Percentiles rank a stretch among this genome's conserved stretches.
phyloP scores from a whole-genome alignment of 108 stramenopile species.

The Halocafeteria seosinensis region DNA sequence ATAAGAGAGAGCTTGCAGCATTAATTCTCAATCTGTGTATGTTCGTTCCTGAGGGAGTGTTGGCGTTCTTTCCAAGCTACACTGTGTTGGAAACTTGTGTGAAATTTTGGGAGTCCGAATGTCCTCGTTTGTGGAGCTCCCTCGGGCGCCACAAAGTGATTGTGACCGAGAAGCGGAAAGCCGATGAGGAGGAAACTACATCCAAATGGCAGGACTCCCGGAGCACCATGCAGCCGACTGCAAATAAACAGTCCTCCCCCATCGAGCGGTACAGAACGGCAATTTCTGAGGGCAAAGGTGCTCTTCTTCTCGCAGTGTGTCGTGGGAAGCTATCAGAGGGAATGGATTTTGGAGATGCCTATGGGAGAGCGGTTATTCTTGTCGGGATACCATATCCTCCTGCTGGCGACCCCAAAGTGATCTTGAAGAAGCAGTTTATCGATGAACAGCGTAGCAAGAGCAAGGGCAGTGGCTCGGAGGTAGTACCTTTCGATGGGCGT shows the following conservation, averaged over 20 bases:
- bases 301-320: constrained; percentile 79
- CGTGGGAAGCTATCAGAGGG: constrained; percentile 65
- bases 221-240: no score
- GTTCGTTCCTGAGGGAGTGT: constrained; percentile 68
- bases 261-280: no score
- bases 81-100: constrained; percentile 26
- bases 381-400: constrained; percentile 93
- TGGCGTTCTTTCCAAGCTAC: constrained; percentile 91
- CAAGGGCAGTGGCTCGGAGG: neutral
- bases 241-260: no score
- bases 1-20: constrained; percentile 69
- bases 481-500: constrained; percentile 54
- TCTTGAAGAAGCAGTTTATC: constrained; percentile 72
- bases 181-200: constrained; percentile 3
- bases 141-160: constrained; percentile 44
- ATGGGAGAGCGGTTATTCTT: constrained; percentile 78
- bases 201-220: neutral
- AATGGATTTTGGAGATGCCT: constrained; percentile 69
- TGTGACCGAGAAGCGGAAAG: constrained; percentile 5
- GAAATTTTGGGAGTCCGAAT: neutral
- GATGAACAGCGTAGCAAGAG: constrained; percentile 43
- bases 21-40: constrained; percentile 54
- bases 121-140: constrained; percentile 52
- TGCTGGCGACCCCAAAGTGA: constrained; percentile 71
- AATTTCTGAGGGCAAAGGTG: constrained; percentile 58